These are phyloP conservation scores for Naumovozyma castellii DNA, from an alignment of 805 yeast species.

Conservation along the genomic window DNA sequence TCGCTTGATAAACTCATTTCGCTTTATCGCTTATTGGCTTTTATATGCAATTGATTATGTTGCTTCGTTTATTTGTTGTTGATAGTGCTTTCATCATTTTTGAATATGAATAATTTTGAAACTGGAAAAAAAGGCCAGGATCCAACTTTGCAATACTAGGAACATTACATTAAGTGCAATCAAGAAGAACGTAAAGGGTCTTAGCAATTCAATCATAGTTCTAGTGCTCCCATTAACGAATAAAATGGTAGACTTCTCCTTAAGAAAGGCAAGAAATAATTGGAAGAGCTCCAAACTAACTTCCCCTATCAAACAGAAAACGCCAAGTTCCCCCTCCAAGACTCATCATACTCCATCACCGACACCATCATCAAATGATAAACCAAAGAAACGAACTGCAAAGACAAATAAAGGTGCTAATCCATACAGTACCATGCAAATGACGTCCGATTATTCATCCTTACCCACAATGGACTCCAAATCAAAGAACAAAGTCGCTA, in stretches of 20 bases:
- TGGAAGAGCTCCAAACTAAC: constrained; percentile 16
- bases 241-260: constrained; percentile 29
- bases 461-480: constrained; percentile 30
- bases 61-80: neutral
- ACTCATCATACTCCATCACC: neutral
- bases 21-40: no score
- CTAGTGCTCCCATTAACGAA: neutral
- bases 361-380: neutral
- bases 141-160: no score
- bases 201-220: no score
- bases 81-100: no score
- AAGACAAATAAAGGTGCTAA: neutral
- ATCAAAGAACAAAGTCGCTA: constrained; percentile 33
- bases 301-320: constrained; percentile 10
- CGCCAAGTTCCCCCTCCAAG: constrained; percentile 10
- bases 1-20: constrained; percentile 74
- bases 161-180: no score
- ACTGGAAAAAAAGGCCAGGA: neutral
- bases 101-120: neutral
- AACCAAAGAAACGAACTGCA: neutral
- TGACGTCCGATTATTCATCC: constrained; percentile 6
- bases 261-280: constrained; percentile 26
- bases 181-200: no score
- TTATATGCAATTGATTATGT: neutral
- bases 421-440: constrained; percentile 6